Evolutionary conservation across 495 filamentous ascomycete species (phyloP), one percentile per base, ranked within the genome.

Genomic region (Lasiosphaeria ovina): DNA sequence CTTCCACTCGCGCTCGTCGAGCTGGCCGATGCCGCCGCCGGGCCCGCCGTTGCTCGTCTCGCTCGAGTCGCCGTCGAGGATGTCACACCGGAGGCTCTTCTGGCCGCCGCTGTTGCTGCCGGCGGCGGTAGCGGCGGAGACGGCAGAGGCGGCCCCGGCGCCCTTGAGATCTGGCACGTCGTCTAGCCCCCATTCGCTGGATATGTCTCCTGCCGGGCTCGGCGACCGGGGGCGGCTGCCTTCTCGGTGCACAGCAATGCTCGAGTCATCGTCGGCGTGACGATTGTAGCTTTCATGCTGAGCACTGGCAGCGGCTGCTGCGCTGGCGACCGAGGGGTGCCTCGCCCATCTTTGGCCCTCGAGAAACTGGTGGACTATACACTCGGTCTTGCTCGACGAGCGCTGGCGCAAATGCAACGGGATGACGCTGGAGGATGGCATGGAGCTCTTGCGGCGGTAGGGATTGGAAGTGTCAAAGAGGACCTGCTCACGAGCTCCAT

Each of bases 391-490:
- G 9, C 74, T 54, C 7, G 40, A 33, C 16, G 16, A 10, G 6
- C 8, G 36, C 33, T 76, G 62, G 36, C 72, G 72, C n/a, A 79
- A 72, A 55, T 67, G 69, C 4, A 79, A 65, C 6, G 66, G 63
- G 3, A 78, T 66, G 38, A 79, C 72, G 6, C 89, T 83, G 62
- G 76, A 76, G n/a, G 81, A 73, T 8, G 90, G 88, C 36, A 96
- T 79, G 45, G 92, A 97, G 59, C 91, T 91, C 76, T 92, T 93
- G 64, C 92, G 87, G 34, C 92, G 89, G 66, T 89, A 88, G n/a
- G 80, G 83, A 64, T 76, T 88, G 36, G 87, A 79, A 5, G 81
- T 70, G 63, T 87, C 85, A 73, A 96, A 91, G 53, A 88, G 79
- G 36, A 96, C 90, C 89, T 96, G 60, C 8, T 17, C 9, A 47